phyloP scores from a whole-genome alignment of 1,139 yeast genomes.

The Yamadazyma dendronema region DNA sequence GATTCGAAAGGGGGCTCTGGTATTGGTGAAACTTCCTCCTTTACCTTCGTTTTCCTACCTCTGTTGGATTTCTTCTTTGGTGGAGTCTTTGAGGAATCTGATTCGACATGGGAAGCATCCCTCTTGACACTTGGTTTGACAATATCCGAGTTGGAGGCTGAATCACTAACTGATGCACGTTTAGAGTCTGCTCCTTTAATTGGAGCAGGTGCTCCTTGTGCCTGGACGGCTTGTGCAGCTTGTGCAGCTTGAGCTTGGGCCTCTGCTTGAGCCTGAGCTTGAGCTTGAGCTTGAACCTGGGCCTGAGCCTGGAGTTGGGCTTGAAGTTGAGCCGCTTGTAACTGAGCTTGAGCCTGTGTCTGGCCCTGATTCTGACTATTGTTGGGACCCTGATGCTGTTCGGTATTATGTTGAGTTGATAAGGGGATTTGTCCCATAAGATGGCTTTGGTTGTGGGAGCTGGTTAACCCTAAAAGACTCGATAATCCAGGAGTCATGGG shows the following conservation, averaged over 20 bases:
- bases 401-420: not conserved
- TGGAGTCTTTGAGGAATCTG: not conserved
- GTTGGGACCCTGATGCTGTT: no score
- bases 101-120: not conserved
- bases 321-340: slow-evolving; percentile 7
- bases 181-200: not conserved
- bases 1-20: slow-evolving; percentile 4
- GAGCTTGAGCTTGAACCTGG: slow-evolving; percentile 6
- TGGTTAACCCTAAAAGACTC: slow-evolving; percentile 33
- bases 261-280: slow-evolving; percentile 6
- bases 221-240: slow-evolving; percentile 3
- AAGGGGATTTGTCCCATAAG: slow-evolving; percentile 1
- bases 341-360: slow-evolving; percentile 11
- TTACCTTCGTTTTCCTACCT: slow-evolving; percentile 9
- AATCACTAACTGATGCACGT: not conserved
- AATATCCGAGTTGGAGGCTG: not conserved
- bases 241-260: slow-evolving; percentile 5
- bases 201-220: not conserved
- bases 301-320: slow-evolving; percentile 6
- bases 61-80: slow-evolving; percentile 5
- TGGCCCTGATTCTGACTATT: slow-evolving; percentile 9
- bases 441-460: slow-evolving; percentile 1
- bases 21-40: slow-evolving; percentile 2
- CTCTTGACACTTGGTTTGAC: not conserved
- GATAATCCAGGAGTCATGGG: slow-evolving; percentile 51